Evolutionary conservation across 169 alveolate genomes (phyloP), one percentile per base, ranked within the genome.

Genomic region (Condylostoma magnum): DNA sequence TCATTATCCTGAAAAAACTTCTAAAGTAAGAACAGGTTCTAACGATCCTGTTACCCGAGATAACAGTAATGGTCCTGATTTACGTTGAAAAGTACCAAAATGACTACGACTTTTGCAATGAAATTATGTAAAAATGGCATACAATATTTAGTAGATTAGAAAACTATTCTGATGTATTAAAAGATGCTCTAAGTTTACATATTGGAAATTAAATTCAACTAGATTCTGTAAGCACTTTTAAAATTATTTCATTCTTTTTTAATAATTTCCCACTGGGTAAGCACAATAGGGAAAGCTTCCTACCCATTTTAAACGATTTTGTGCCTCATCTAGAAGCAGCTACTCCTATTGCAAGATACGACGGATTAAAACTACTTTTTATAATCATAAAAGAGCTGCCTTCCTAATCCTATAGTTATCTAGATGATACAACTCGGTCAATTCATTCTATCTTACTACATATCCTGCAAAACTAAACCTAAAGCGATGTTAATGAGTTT

Each of bases 41-140:
- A 8, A 18, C 41, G 28, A 22, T 18, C 18, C 22, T 67, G n/a
- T 34, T 67, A 18, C 18, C 31, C 15, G 41, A 30, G 22, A 31
- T 67, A 4, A 67, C 52, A 30, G 66, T 67, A 8, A 20, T 25
- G 6, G 22, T 67, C 50, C 46, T 67, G 47, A 47, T 20, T 48
- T 67, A 67, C 36, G 60, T 31, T 4, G 47, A 48, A 47, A 67
- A 50, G 4, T 33, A 67, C 33, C 38, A 41, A 22, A 57, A 63
- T 12, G 34, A 22, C 33, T 12, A 37, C 38, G 56, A 22, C 10
- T 22, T 15, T 6, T 28, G 65, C 8, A 41, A 31, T 6, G 65
- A 53, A 8, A 28, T 53, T 2, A n/a, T 53, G 65, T 25, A 25
- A 5, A 31, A 53, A 3, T 53, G 65, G 18, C 30, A n/a, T 5